Base-by-base conservation (phyloP, 192 early-diverging fungal species). In the Gryganskiella cystojenkinii region DNA sequence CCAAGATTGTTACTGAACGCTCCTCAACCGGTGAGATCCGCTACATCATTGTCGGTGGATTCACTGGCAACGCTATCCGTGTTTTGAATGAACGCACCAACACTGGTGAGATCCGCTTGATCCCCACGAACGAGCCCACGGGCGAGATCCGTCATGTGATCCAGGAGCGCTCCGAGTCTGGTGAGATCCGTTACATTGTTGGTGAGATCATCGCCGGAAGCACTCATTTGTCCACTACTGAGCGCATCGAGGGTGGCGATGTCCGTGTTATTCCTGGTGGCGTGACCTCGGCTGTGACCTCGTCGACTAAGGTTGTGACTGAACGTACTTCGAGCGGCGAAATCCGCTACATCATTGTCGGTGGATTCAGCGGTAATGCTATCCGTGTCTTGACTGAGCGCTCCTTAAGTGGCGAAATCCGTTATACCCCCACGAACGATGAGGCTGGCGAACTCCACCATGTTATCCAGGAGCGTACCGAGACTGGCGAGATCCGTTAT, bases 111-210 rank as follows among this genome's bases (percentile, higher is more conserved):
- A 69, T 34, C 28, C 65, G 59, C 24, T 54, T 64, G 31, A 50
- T 69, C 31, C 74, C 74, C n/a, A 78, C 74, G 40, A 78, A 78
- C 49, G 74, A 78, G 42, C 58, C 74, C 66, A 69, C 60, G 43
- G 74, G 74, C 20, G 74, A 78, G 31, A 28, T 78, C 5, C 66
- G 56, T 22, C 74, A 78, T 52, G 74, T 78, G 4, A 78, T 59
- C 44, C 37, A 65, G 52, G 74, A 78, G 49, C 65, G 66, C 31
- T 35, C 33, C 42, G 66, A 78, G 28, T 64, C 66, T 45, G 74
- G 74, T 25, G 56, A 45, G 5, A 78, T 58, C 49, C 65, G 66
- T 2, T 69, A 78, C 33, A 69, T 78, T 25, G 53, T 78, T 78
- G 66, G 74, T 15, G 66, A 66, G 5, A 64, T 78, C 56, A 67